Conservation (phyloP, 176 grass and related monocot species). For the Aegilops tauschii region DNA sequence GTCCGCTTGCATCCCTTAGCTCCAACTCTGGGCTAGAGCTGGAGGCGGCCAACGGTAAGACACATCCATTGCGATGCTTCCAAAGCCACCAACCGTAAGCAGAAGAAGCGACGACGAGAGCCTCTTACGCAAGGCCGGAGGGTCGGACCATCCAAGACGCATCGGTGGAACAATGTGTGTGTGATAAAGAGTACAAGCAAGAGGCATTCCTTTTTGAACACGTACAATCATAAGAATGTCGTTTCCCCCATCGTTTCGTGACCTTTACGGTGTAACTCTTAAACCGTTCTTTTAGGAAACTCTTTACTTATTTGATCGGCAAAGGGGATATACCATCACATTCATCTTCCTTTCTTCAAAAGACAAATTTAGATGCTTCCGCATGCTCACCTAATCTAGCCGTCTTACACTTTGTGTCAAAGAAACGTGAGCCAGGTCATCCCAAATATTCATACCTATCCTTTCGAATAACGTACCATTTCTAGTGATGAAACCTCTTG, state of each 20-base stretch:
- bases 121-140: too few relatives aligned
- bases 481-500: not conserved
- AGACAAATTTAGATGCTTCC: not conserved
- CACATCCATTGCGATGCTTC: too few relatives aligned
- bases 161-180: not conserved
- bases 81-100: too few relatives aligned
- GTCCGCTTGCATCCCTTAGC: too few relatives aligned
- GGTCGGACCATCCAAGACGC: too few relatives aligned
- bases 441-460: slow-evolving; percentile 33
- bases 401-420: not conserved
- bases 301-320: slow-evolving; percentile 20
- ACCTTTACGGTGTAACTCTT: slow-evolving; percentile 20
- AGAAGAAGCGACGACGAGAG: too few relatives aligned
- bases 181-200: not conserved
- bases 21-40: too few relatives aligned
- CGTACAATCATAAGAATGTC: not conserved
- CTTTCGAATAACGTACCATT: slow-evolving; percentile 1
- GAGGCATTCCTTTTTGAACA: not conserved
- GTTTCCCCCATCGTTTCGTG: not conserved
- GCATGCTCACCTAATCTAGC: slow-evolving; percentile 29
- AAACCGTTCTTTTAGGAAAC: slow-evolving; percentile 2
- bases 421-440: slow-evolving; percentile 5
- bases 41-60: too few relatives aligned
- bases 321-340: slow-evolving; percentile 4
- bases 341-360: slow-evolving; percentile 35